Evolutionary conservation across 2,329 filamentous ascomycete species (phyloP).

Genomic region (Fusarium irregulare): DNA sequence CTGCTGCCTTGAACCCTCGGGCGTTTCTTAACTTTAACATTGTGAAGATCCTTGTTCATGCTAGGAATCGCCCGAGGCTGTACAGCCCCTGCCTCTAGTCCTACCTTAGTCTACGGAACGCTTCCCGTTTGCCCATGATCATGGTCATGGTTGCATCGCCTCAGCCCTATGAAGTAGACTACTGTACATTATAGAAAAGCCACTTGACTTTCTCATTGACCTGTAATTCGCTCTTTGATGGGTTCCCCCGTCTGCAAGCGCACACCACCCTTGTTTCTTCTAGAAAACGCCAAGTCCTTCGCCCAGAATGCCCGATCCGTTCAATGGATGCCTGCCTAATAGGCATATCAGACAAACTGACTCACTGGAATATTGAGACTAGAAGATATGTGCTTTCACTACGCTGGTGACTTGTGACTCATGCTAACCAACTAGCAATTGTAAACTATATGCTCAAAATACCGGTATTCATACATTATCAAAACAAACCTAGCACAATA

Average conservation of each 20-base stretch:
- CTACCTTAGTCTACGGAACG: background rate
- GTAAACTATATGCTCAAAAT: background rate
- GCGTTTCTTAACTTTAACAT: constrained; percentile 4
- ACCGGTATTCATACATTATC: constrained; percentile 23
- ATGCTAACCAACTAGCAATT: background rate
- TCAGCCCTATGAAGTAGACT: constrained; percentile 28
- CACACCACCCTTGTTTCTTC: constrained; percentile 26
- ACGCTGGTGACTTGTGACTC: background rate
- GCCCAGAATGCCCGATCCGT: background rate
- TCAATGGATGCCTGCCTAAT: constrained; percentile 17
- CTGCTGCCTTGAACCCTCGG: constrained; percentile 27
- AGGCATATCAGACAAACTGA: constrained; percentile 5
- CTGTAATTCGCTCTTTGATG: background rate
- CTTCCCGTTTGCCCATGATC: background rate
- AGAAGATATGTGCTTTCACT: background rate
- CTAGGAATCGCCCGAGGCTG: constrained; percentile 33
- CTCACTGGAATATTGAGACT: background rate
- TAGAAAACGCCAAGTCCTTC: constrained; percentile 21
- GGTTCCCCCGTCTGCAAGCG: constrained; percentile 4
- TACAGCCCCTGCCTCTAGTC: constrained; percentile 18
- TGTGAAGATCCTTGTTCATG: constrained; percentile 1
- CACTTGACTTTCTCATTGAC: background rate
- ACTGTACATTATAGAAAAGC: background rate
- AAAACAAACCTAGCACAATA: constrained; percentile 2
- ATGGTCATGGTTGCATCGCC: constrained; percentile 20